Evolutionary conservation across 2,329 filamentous ascomycete genomes (phyloP).

Genomic region (Hypoxylon sp.): DNA sequence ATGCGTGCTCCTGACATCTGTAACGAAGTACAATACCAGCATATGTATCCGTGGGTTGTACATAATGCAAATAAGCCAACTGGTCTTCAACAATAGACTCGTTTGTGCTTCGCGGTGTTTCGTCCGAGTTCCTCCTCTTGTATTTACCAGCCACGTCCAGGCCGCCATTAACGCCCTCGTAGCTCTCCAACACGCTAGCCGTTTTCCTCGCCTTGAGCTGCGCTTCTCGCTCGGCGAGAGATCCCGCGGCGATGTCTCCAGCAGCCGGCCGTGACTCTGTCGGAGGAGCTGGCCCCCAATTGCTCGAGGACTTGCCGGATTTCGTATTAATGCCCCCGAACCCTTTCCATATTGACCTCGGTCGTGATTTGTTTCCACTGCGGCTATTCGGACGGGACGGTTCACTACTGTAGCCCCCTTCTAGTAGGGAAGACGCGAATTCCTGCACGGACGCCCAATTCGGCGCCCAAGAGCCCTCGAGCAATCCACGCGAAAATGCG

Average conservation of each 20-base stretch:
- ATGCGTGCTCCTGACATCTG: conserved; percentile 84
- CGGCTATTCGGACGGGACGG: conserved; percentile 53
- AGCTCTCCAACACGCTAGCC: conserved; percentile 72
- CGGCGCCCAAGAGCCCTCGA: conserved; percentile 67
- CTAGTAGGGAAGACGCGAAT: conserved; percentile 64
- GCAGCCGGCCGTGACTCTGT: conserved; percentile 56
- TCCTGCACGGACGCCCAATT: conserved; percentile 71
- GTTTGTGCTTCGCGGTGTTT: conserved; percentile 60
- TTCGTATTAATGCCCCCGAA: conserved; percentile 47
- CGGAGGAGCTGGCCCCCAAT: conserved; percentile 69
- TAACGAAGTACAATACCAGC: conserved; percentile 93
- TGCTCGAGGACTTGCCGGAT: conserved; percentile 49
- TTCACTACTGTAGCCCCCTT: conserved; percentile 55
- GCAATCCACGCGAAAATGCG: conserved; percentile 58
- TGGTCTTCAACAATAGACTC: conserved; percentile 79
- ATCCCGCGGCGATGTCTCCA: conserved; percentile 68
- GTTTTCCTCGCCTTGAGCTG: conserved; percentile 69
- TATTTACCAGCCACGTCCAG: conserved; percentile 69
- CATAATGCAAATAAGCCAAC: conserved; percentile 90
- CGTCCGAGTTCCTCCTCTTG: conserved; percentile 79
- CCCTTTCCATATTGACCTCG: conserved; percentile 53
- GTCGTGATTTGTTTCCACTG: conserved; percentile 50
- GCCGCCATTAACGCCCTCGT: conserved; percentile 71
- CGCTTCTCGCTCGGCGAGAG: conserved; percentile 67
- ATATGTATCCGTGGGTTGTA: conserved; percentile 86